A percentile compares a stretch with the other conserved stretches of the same genome.
Conservation (phyloP, 345 rosid genomes). For the Sonneratia alba region DNA sequence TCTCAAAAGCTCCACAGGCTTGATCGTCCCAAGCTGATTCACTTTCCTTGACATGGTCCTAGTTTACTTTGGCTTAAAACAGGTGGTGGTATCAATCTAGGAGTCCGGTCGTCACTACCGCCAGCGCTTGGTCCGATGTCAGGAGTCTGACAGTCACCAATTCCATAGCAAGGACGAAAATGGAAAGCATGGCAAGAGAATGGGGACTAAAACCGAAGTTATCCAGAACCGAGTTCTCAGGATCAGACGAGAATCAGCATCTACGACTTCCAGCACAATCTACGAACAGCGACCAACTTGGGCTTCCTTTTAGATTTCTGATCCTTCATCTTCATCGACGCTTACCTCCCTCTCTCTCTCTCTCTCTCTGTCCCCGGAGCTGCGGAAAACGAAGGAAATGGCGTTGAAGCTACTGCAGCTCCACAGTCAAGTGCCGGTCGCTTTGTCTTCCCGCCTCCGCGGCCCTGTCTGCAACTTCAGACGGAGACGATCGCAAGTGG, state of each 20-base stretch:
- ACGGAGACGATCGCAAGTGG: slow-evolving; percentile 15
- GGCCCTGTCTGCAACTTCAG: slow-evolving; percentile 12
- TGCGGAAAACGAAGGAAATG: neutral
- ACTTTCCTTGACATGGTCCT: no score
- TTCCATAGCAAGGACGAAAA: neutral
- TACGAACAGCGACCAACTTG: neutral
- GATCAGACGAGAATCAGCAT: neutral
- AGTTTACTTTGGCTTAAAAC: no score
- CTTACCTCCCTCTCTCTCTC: neutral
- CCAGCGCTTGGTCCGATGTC: no score
- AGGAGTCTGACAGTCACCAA: neutral
- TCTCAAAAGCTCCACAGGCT: no score
- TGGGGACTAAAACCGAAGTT: neutral
- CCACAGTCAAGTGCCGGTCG: neutral
- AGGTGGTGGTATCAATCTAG: no score
- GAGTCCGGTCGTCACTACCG: no score
- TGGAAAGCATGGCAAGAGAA: neutral
- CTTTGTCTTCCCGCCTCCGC: neutral
- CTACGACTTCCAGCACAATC: neutral
- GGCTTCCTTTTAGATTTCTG: neutral
- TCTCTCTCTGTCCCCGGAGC: neutral
- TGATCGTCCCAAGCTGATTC: no score
- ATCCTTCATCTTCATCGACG: neutral
- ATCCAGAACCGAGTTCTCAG: neutral
- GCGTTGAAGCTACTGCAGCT: slow-evolving; percentile 1